Conservation (phyloP, 371 early-diverging fungal genomes). For the Smittium mucronatum region DNA sequence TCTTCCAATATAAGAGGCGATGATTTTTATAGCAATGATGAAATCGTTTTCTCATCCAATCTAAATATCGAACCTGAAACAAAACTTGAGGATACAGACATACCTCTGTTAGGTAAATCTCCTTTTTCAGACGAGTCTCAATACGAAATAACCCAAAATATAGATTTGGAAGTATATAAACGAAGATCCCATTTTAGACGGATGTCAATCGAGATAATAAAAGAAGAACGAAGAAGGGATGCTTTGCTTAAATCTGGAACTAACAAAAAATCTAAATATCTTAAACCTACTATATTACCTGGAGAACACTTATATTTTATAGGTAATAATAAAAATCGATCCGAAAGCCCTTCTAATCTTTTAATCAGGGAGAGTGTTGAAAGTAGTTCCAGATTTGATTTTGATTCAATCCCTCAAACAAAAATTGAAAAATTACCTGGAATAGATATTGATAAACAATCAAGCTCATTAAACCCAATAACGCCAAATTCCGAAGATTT, state of each 20-base stretch:
- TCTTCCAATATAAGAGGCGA: neutral
- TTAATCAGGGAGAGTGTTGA: neutral
- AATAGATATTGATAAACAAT: no score
- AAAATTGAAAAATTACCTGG: no score
- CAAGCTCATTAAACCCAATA: no score
- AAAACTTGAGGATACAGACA: neutral
- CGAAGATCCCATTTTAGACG: neutral
- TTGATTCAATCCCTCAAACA: no score
- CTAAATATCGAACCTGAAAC: neutral
- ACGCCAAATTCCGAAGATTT: no score
- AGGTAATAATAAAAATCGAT: neutral
- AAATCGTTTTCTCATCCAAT: neutral
- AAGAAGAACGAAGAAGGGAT: slow-evolving; percentile 1
- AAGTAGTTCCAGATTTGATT: no score
- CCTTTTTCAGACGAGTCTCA: neutral
- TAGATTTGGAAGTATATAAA: neutral
- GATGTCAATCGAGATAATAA: neutral
- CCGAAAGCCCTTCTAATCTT: neutral
- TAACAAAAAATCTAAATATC: neutral
- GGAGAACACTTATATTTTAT: neutral
- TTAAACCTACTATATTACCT: neutral
- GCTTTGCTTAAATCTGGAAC: neutral
- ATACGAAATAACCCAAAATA: neutral
- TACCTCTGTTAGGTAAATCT: neutral
- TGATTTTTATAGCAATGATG: neutral